Conservation (phyloP, 305 asterid species). For the Fraxinus floribunda region DNA sequence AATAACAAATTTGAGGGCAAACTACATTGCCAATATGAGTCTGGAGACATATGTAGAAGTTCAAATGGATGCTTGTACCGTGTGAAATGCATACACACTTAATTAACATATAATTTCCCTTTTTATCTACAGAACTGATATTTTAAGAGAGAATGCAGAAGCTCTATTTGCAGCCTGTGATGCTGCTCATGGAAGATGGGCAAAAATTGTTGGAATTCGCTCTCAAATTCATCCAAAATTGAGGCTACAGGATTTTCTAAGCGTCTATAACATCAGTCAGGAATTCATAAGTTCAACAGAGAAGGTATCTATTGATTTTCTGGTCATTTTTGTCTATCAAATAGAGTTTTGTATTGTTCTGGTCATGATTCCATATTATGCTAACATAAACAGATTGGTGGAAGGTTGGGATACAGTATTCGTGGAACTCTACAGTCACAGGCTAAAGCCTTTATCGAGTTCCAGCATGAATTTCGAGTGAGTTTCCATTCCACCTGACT, state of each 20-base stretch:
- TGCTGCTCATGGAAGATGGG: conserved; percentile 99
- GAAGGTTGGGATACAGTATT: conserved; percentile 98
- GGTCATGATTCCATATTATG: conserved; percentile 42
- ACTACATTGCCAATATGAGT: conserved; percentile 7
- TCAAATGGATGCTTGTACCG: conserved; percentile 3
- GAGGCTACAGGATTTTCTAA: conserved; percentile 83
- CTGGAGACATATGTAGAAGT: not conserved
- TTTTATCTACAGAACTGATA: conserved; percentile 73
- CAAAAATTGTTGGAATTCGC: conserved; percentile 96
- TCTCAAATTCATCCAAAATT: conserved; percentile 85
- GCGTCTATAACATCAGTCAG: conserved; percentile 80
- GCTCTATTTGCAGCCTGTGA: conserved; percentile 99
- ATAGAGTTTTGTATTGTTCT: conserved; percentile 18
- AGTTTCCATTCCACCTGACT: conserved; percentile 37
- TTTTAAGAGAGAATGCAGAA: conserved; percentile 93
- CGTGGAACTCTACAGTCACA: conserved; percentile 98
- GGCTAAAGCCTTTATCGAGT: conserved; percentile 90
- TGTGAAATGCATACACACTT: conserved; percentile 14
- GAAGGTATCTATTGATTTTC: conserved; percentile 54
- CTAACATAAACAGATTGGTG: conserved; percentile 84
- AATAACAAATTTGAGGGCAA: not conserved
- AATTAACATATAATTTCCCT: conserved; percentile 22
- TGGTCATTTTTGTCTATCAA: conserved; percentile 15
- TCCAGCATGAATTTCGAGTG: conserved; percentile 97
- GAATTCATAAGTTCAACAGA: conserved; percentile 90